Conservation (phyloP, 208 protist species). For the Crithidia thermophila region DNA sequence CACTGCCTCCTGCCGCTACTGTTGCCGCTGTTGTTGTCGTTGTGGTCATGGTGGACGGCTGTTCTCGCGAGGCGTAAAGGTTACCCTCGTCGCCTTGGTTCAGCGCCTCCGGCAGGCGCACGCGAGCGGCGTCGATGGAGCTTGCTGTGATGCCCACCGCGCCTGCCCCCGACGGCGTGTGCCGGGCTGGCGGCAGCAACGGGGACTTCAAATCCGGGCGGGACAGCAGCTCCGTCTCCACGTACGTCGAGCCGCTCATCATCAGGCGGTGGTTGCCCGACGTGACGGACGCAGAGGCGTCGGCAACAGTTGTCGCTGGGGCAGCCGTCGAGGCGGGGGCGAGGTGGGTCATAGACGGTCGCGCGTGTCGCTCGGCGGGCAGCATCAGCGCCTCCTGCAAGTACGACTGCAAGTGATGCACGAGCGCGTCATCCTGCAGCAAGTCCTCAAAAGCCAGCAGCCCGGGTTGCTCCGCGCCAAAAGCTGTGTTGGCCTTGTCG, state of each 20-base stretch:
- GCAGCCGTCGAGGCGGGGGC: neutral
- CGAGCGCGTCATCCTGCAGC: slow-evolving; percentile 23
- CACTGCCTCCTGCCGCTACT: no score
- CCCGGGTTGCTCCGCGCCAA: neutral
- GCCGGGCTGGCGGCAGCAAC: neutral
- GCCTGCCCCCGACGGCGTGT: no score
- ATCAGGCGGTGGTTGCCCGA: neutral
- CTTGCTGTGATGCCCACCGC: neutral
- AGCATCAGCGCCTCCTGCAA: slow-evolving; percentile 29
- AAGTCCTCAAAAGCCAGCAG: slow-evolving; percentile 31
- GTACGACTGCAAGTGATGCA: slow-evolving; percentile 22
- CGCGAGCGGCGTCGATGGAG: slow-evolving; percentile 4
- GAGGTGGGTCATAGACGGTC: neutral
- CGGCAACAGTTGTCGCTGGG: neutral
- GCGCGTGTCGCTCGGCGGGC: slow-evolving; percentile 21
- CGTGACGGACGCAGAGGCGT: neutral
- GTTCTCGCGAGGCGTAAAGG: neutral
- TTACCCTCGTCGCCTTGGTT: neutral
- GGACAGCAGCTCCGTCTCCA: neutral
- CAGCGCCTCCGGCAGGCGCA: neutral
- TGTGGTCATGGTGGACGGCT: no score
- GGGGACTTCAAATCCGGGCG: slow-evolving; percentile 5
- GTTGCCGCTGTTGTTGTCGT: no score
- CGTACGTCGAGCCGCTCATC: neutral
- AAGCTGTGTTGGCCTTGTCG: neutral